Percentiles rank a stretch among this genome's conserved stretches.
phyloP scores from a whole-genome alignment of 1,139 yeast species.

The Candida tropicalis region DNA sequence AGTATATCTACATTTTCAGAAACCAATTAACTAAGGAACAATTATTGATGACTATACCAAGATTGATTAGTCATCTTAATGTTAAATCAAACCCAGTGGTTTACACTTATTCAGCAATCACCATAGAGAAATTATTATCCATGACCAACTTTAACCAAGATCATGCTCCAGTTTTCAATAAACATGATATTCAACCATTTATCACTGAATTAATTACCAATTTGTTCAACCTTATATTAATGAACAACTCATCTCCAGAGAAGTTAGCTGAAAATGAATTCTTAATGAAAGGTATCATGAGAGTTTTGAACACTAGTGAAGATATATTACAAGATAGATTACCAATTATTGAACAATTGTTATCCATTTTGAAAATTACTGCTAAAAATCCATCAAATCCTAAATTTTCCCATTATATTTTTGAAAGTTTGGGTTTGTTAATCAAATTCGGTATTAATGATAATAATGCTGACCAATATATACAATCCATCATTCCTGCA shows the following conservation, averaged over 20 bases:
- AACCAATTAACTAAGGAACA: constrained; percentile 91
- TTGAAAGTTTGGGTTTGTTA: constrained; percentile 83
- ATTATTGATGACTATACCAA: constrained; percentile 76
- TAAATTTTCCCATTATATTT: constrained; percentile 83
- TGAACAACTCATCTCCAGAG: constrained; percentile 71
- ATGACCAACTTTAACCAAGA: constrained; percentile 60
- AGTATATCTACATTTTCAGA: constrained; percentile 85
- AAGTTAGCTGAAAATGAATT: constrained; percentile 95
- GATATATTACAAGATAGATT: constrained; percentile 49
- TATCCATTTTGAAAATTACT: constrained; percentile 69
- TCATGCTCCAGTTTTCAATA: constrained; percentile 61
- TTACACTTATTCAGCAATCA: constrained; percentile 90
- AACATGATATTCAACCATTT: constrained; percentile 61
- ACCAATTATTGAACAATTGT: constrained; percentile 63
- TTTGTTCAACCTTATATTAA: constrained; percentile 66
- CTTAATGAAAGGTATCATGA: constrained; percentile 84
- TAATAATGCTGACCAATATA: constrained; percentile 45
- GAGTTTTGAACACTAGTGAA: constrained; percentile 77
- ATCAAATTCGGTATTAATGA: constrained; percentile 50
- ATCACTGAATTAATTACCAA: constrained; percentile 58
- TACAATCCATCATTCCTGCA: constrained; percentile 64
- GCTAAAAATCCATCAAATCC: constrained; percentile 95
- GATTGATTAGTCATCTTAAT: constrained; percentile 68
- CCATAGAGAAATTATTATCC: constrained; percentile 84
- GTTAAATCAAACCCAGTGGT: constrained; percentile 69